Percentiles rank a stretch among this genome's conserved stretches.
Evolutionary conservation across 306 rosid species (phyloP).

Genomic region (Prunus fruticosa): DNA sequence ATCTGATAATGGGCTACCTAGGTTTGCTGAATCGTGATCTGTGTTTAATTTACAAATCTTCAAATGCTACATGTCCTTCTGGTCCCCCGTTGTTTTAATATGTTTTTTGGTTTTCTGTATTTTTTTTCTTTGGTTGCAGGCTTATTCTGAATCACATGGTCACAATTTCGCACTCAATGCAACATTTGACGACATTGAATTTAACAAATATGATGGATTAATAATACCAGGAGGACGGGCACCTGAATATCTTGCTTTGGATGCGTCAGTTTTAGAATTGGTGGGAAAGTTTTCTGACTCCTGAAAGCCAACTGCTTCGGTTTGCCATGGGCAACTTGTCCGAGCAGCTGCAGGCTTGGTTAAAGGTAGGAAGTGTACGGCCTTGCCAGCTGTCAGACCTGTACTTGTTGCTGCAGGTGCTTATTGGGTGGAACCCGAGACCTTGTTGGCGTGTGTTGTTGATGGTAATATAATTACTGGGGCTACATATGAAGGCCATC

Average conservation of each 20-base stretch:
- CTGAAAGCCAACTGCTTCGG: conserved; percentile 55
- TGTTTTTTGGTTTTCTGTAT: too few relatives aligned
- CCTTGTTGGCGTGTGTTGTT: too few relatives aligned
- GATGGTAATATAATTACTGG: too few relatives aligned
- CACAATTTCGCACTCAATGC: conserved; percentile 37
- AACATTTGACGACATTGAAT: conserved; percentile 64
- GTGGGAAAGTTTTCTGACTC: conserved; percentile 46
- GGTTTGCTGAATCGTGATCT: background rate
- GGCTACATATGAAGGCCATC: conserved; percentile 36
- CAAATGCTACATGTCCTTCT: background rate
- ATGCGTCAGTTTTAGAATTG: conserved; percentile 48
- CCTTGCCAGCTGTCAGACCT: conserved; percentile 48
- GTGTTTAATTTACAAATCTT: background rate
- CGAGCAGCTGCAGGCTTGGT: conserved; percentile 70
- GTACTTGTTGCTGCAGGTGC: too few relatives aligned
- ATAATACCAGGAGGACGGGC: conserved; percentile 88
- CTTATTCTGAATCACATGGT: too few relatives aligned
- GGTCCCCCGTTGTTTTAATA: too few relatives aligned
- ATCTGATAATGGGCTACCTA: background rate
- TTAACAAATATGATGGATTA: conserved; percentile 66
- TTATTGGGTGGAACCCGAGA: too few relatives aligned
- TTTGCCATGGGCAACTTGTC: conserved; percentile 83
- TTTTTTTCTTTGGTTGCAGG: too few relatives aligned
- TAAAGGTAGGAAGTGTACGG: conserved; percentile 68
- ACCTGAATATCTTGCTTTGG: conserved; percentile 75